Conservation (phyloP, 2,329 filamentous ascomycete species). For the Aureobasidium sp. region DNA sequence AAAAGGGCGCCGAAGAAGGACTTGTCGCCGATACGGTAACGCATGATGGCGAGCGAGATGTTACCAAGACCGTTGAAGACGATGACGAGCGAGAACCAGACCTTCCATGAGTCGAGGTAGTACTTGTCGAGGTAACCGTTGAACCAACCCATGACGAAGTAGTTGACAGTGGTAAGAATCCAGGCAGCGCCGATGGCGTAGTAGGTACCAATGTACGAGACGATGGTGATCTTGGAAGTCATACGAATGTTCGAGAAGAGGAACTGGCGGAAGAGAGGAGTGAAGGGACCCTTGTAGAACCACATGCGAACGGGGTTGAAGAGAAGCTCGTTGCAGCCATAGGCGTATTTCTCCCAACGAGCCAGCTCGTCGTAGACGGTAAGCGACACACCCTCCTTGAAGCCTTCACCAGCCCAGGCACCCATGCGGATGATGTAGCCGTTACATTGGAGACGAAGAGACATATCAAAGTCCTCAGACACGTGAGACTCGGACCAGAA, state of each 20-base stretch:
- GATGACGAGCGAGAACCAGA: slow-evolving; percentile 54
- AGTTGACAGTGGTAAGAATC: slow-evolving; percentile 60
- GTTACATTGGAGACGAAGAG: slow-evolving; percentile 57
- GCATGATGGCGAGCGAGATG: slow-evolving; percentile 51
- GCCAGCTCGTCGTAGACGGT: slow-evolving; percentile 66
- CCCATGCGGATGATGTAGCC: slow-evolving; percentile 63
- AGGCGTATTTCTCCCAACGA: slow-evolving; percentile 67
- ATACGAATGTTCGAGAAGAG: slow-evolving; percentile 53
- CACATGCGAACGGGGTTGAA: slow-evolving; percentile 60
- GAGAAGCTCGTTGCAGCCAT: slow-evolving; percentile 62
- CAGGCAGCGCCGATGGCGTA: slow-evolving; percentile 60
- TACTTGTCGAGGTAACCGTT: slow-evolving; percentile 58
- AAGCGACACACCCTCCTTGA: slow-evolving; percentile 65
- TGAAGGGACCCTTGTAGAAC: slow-evolving; percentile 56
- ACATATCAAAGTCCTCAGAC: slow-evolving; percentile 65
- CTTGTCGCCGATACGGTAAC: slow-evolving; percentile 52
- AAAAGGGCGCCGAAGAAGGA: slow-evolving; percentile 42
- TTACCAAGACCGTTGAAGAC: slow-evolving; percentile 58
- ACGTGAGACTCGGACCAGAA: slow-evolving; percentile 72
- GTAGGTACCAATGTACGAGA: slow-evolving; percentile 64
- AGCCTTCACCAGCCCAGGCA: slow-evolving; percentile 59
- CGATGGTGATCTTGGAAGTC: slow-evolving; percentile 61
- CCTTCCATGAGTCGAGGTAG: slow-evolving; percentile 59
- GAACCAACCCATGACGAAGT: slow-evolving; percentile 64
- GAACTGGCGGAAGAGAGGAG: slow-evolving; percentile 54